phyloP scores from a whole-genome alignment of 257 asterid genomes.

The Scutellaria barbata region DNA sequence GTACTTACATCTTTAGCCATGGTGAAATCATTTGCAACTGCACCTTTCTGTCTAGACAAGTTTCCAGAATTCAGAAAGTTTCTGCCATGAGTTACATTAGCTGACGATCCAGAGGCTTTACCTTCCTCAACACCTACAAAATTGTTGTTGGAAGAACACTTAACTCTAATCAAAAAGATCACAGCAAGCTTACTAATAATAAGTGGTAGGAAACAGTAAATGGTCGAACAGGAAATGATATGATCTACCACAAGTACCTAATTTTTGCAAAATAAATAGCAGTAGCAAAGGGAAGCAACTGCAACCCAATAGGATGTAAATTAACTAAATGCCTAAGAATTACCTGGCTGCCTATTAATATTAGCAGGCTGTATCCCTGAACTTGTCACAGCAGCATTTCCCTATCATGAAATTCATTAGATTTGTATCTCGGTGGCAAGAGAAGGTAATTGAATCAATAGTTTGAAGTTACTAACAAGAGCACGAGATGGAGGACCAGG shows the following conservation, averaged over 20 bases:
- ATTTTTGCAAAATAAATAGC: not conserved
- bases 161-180: not conserved
- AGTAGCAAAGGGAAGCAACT: not conserved
- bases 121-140: conserved; percentile 71
- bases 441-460: not conserved
- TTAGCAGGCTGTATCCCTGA: conserved; percentile 66
- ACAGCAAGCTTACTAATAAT: conserved; percentile 2
- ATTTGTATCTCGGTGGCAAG: conserved; percentile 8
- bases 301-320: not conserved
- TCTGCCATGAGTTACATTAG: conserved; percentile 54
- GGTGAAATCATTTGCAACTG: conserved; percentile 50
- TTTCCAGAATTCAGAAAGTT: conserved; percentile 60
- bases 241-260: not conserved
- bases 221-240: not conserved
- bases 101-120: conserved; percentile 55
- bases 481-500: conserved; percentile 74
- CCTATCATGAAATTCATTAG: conserved; percentile 47
- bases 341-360: conserved; percentile 71
- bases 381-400: conserved; percentile 62
- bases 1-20: conserved; percentile 61
- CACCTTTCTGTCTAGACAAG: conserved; percentile 63
- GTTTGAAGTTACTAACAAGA: conserved; percentile 55
- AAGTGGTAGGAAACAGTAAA: not conserved
- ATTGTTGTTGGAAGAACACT: conserved; percentile 22
- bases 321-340: conserved; percentile 16